Evolutionary conservation across 495 filamentous ascomycete species (phyloP).

Genomic region (Aspergillus olivimuriae): DNA sequence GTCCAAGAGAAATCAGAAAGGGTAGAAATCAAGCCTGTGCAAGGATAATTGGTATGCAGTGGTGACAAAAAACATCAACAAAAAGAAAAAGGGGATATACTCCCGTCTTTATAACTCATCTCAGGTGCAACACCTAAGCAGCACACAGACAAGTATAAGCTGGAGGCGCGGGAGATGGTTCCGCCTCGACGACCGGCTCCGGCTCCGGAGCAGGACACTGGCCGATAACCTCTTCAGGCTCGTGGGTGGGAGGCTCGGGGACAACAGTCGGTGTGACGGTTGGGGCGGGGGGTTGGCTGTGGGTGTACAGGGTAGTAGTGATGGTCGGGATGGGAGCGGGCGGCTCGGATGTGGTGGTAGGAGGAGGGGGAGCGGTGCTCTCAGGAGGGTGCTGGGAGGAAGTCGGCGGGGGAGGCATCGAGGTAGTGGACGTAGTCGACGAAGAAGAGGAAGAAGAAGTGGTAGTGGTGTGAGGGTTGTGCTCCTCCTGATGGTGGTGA

Average conservation of each 20-base stretch:
- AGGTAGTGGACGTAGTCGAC: no score
- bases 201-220: constrained; percentile 2
- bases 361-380: neutral
- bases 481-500: constrained; percentile 12
- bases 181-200: neutral
- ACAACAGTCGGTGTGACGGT: constrained; percentile 7
- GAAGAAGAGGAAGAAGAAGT: constrained; percentile 1
- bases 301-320: constrained; percentile 9
- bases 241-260: constrained; percentile 13
- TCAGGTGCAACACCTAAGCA: no score
- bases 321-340: constrained; percentile 8
- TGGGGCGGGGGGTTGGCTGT: neutral
- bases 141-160: constrained; percentile 6
- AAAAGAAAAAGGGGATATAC: no score
- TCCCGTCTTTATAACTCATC: no score
- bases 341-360: constrained; percentile 10
- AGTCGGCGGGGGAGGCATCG: neutral
- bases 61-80: no score
- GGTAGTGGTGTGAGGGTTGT: constrained; percentile 13
- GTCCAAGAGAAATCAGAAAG: no score
- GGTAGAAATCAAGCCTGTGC: no score
- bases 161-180: neutral
- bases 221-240: neutral
- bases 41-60: no score
- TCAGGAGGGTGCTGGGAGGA: neutral